These are phyloP conservation scores for Candida gorgasii DNA, from an alignment of 805 yeast species.

Conservation along the genomic window DNA sequence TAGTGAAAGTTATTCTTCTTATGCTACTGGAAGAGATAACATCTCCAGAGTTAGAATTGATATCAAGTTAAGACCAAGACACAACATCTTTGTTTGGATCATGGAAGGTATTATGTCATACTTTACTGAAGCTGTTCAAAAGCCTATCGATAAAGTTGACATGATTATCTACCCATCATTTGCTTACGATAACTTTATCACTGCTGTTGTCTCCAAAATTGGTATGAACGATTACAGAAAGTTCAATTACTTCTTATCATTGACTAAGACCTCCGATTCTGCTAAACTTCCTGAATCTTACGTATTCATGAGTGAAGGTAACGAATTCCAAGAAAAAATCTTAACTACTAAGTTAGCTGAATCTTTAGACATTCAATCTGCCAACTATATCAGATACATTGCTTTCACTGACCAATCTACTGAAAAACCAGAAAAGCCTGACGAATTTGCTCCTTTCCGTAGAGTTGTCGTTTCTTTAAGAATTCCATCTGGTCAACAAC, in stretches of 20 bases:
- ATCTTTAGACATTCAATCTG: conserved; percentile 43
- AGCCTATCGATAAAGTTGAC: conserved; percentile 60
- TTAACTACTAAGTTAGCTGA: conserved; percentile 49
- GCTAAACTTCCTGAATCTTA: conserved; percentile 66
- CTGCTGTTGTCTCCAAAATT: conserved; percentile 82
- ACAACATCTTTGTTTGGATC: conserved; percentile 67
- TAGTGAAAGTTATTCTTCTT: conserved; percentile 62
- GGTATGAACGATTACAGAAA: conserved; percentile 77
- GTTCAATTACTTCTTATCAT: conserved; percentile 76
- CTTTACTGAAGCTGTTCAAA: conserved; percentile 54
- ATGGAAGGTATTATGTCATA: conserved; percentile 63
- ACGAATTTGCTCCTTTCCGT: conserved; percentile 55
- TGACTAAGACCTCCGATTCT: conserved; percentile 80
- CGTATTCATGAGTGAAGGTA: conserved; percentile 87
- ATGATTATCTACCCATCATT: conserved; percentile 59
- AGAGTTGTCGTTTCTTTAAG: conserved; percentile 56
- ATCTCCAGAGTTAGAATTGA: conserved; percentile 62
- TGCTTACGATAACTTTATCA: conserved; percentile 67
- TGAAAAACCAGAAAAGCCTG: conserved; percentile 64
- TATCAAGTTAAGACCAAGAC: conserved; percentile 73
- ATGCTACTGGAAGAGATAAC: conserved; percentile 87
- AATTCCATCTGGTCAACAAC: conserved; percentile 50
- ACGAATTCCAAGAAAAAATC: conserved; percentile 73
- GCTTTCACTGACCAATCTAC: conserved; percentile 83
- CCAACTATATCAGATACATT: conserved; percentile 53